A percentile compares a stretch with the other conserved stretches of the same genome.
Evolutionary conservation across 768 basidiomycete genomes (phyloP).

Genomic region (Omphalotus guepiniiformis): DNA sequence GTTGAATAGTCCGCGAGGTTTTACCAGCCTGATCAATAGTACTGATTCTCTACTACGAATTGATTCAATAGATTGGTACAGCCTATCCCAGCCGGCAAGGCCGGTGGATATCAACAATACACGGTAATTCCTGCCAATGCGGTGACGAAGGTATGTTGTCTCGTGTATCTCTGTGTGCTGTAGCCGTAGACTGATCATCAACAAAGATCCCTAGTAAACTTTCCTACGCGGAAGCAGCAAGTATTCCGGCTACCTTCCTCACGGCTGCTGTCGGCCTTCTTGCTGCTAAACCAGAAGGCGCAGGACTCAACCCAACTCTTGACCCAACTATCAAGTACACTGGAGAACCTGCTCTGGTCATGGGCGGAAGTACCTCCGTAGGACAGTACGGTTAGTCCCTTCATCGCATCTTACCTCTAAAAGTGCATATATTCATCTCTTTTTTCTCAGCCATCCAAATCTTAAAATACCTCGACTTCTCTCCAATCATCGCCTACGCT

Average conservation of each 20-base stretch:
- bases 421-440: constrained; percentile 11
- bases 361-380: constrained; percentile 45
- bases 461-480: constrained; percentile 12
- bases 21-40: too few species aligned
- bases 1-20: background rate
- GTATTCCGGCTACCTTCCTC: constrained; percentile 43
- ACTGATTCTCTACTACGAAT: background rate
- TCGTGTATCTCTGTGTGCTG: constrained; percentile 10
- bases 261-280: constrained; percentile 50
- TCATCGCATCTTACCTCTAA: background rate
- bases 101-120: constrained; percentile 43
- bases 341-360: constrained; percentile 40
- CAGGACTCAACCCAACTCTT: constrained; percentile 37
- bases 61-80: constrained; percentile 38
- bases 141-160: constrained; percentile 32
- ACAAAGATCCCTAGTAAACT: constrained; percentile 41
- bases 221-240: constrained; percentile 44
- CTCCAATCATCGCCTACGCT: constrained; percentile 16
- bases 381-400: constrained; percentile 39
- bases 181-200: background rate
- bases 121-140: constrained; percentile 33
- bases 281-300: constrained; percentile 30
- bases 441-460: constrained; percentile 14
- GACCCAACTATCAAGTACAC: constrained; percentile 35
- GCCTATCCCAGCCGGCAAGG: constrained; percentile 32